Evolutionary conservation across 768 basidiomycete genomes (phyloP), one percentile per base, ranked within the genome.

Genomic region (Tulasnella sp.): DNA sequence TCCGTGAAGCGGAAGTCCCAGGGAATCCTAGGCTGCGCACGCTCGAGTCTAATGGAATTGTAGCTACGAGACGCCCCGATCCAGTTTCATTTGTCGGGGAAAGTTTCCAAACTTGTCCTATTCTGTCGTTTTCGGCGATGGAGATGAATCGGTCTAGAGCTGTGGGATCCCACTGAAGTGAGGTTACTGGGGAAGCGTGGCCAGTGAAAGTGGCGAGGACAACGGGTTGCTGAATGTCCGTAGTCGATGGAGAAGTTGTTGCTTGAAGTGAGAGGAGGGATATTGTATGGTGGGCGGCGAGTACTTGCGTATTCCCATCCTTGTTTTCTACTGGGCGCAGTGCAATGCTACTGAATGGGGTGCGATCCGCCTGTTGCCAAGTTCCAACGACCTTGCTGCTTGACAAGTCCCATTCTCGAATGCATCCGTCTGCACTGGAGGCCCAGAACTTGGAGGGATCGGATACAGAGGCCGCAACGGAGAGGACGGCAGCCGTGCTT

Each of bases 31-130:
- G 22, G 29, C 82, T 81, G 29, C 87, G 85, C n/a, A 88, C 88
- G 76, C 89, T 88, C 2, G 90, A 88, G 81, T 92, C 91, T 19
- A 91, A 83, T 17, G 90, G 86, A 5, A 89, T 85, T 5, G 88
- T 88, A 19, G 90, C 90, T 25, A 86, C 80, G n/a, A 89, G 84
- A 78, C 84, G 88, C 39, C 89, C 88, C 79, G 87, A 85, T 17
- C 81, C 79, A 52, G 67, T 31, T 39, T 42, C 34, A 14, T 64
- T 54, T 19, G 83, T 82, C 12, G 84, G 80, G 3, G 82, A 82
- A 29, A 87, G 80, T 76, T 88, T 85, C 91, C 91, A 92, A 22
- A 90, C 82, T 76, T 89, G 88, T 9, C 90, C 81, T 77, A 88
- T 86, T 37, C 90, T 87, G 81, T 92, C 91, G 8, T 83, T 84